A percentile compares a stretch with the other conserved stretches of the same genome.
These are phyloP conservation scores for Coemansia sp. DNA, from an alignment of 192 early-diverging fungal species.

Conservation along the genomic window DNA sequence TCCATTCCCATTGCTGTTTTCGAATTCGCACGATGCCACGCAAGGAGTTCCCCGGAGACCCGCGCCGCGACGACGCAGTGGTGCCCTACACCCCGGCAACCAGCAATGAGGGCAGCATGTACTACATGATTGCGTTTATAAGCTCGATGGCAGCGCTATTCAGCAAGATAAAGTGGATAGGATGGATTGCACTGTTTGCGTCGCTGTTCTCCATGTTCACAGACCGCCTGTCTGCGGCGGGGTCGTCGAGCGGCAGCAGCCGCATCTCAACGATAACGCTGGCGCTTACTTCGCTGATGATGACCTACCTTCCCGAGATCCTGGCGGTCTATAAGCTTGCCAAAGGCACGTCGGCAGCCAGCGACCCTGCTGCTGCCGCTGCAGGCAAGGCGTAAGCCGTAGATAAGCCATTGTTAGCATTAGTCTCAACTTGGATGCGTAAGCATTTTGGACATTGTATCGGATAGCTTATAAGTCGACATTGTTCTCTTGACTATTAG, in stretches of 20 bases:
- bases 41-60: slow-evolving; percentile 48
- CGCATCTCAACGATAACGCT: slow-evolving; percentile 43
- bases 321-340: slow-evolving; percentile 21
- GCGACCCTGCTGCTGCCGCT: background rate
- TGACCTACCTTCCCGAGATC: slow-evolving; percentile 45
- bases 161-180: slow-evolving; percentile 37
- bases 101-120: slow-evolving; percentile 43
- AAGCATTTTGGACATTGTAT: background rate
- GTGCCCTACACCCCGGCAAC: slow-evolving; percentile 42
- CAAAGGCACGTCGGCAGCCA: background rate
- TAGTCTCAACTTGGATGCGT: no score
- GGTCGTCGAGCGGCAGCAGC: slow-evolving; percentile 21
- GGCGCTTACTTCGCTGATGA: slow-evolving; percentile 40
- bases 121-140: slow-evolving; percentile 46
- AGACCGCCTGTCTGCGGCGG: slow-evolving; percentile 37
- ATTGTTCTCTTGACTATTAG: no score
- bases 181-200: slow-evolving; percentile 38
- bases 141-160: slow-evolving; percentile 49
- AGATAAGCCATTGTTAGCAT: no score
- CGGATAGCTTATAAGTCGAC: no score
- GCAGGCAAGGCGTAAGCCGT: no score
- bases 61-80: slow-evolving; percentile 26
- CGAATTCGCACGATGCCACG: slow-evolving; percentile 23
- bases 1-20: slow-evolving; percentile 1
- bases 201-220: slow-evolving; percentile 42